phyloP scores from a whole-genome alignment of 495 filamentous ascomycete genomes.

The Penicillium canescens region DNA sequence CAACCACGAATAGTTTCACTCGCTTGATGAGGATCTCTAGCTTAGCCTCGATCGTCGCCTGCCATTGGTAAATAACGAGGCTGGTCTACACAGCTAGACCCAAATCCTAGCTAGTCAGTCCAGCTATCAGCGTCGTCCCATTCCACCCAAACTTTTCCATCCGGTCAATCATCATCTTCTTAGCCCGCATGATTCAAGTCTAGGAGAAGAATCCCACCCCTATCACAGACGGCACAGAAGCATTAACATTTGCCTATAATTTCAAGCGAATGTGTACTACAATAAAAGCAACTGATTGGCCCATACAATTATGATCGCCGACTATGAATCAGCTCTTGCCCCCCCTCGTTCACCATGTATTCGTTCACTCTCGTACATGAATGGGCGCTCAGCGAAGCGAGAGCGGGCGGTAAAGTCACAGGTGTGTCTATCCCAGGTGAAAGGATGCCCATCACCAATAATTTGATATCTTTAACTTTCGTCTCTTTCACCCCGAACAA shows the following conservation, averaged over 20 bases:
- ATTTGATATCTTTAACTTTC: too few relatives aligned
- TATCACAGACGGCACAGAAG: too few relatives aligned
- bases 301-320: not conserved
- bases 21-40: not conserved
- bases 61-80: not conserved
- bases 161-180: not conserved
- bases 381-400: too few relatives aligned
- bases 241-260: too few relatives aligned
- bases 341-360: not conserved
- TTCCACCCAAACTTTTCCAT: not conserved
- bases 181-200: not conserved
- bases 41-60: not conserved
- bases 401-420: too few relatives aligned
- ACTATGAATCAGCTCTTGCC: not conserved
- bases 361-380: not conserved
- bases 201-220: too few relatives aligned
- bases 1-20: not conserved
- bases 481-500: too few relatives aligned
- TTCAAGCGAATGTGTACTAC: not conserved
- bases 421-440: too few relatives aligned
- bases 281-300: constrained; percentile 2
- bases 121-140: not conserved
- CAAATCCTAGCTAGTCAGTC: not conserved
- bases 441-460: too few relatives aligned
- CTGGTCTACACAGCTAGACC: not conserved